Evolutionary conservation across 2,329 filamentous ascomycete species (phyloP), one percentile per base, ranked within the genome.

Genomic region (Cyclaneusma minus): DNA sequence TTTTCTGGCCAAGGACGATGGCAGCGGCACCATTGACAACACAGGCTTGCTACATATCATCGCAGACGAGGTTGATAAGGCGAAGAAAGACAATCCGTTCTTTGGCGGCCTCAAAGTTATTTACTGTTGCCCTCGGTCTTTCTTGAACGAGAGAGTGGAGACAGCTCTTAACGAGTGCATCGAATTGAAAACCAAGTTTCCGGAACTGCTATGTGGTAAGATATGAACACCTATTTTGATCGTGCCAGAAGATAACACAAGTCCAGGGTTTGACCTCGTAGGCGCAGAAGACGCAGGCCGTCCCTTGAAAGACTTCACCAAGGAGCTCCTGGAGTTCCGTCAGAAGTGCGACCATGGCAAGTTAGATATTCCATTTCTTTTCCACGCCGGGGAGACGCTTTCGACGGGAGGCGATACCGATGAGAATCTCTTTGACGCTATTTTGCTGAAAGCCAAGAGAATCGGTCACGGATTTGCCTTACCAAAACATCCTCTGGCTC

Each of bases 311-410:
- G 57, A 62, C 27, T 71, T 68, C 29, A 49, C 65, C 1, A 39
- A 48, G 0, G 56, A 74, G 33, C 58, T 81, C 5, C 48, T 72
- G 3, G 52, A 55, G 1, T 78, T 79, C 41, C 51, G 58, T 27
- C 39, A 54, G 16, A 49, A 56, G 1, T 80, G 74, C 48, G 41
- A 49, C 5, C 30, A 36, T 2, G 44, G 55, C 1, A 39, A 42
- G 0, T 32, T 76, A 4, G 57, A 69, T 0, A 76, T 83, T 3
- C 77, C 77, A 0, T 80, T 82, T 41, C 54, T 83, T 20, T 79
- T 83, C 41, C 77, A 84, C 49, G 81, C 77, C 35, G 78, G 77
- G 13, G 78, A 84, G 51, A 80, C 77, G 1, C 56, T 80, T 4
- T 70, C 80, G 16, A 60, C 64, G 6, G 76, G 74, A 19, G 62